phyloP scores from a whole-genome alignment of 208 protist species.

The Acanthamoeba castellanii region DNA sequence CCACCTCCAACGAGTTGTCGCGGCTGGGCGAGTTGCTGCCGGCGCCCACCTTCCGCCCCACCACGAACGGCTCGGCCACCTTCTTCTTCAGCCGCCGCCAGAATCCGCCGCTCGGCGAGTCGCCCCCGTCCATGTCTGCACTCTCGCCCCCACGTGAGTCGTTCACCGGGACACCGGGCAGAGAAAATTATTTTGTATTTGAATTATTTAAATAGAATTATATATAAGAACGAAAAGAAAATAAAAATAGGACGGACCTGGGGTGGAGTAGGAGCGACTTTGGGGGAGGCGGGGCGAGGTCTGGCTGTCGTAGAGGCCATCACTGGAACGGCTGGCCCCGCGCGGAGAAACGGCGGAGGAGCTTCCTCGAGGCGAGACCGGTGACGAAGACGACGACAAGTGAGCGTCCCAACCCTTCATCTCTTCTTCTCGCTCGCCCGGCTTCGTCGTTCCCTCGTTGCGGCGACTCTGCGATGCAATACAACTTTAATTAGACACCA shows the following conservation, averaged over 20 bases:
- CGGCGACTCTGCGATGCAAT: neutral
- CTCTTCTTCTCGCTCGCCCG: neutral
- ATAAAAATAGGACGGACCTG: neutral
- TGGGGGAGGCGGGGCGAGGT: neutral
- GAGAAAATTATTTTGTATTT: neutral
- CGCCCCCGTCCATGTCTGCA: neutral
- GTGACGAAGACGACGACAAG: neutral
- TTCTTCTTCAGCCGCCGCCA: conserved; percentile 17
- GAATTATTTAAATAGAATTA: neutral
- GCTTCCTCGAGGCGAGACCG: neutral
- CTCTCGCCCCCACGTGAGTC: neutral
- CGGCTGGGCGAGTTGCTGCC: conserved; percentile 55
- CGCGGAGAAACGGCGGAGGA: neutral
- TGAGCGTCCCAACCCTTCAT: neutral
- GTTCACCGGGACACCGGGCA: neutral
- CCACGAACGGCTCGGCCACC: conserved; percentile 32
- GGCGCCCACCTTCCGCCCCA: neutral
- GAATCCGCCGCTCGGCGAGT: neutral
- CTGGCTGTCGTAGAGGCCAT: conserved; percentile 3
- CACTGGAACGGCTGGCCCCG: neutral
- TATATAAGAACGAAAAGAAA: neutral
- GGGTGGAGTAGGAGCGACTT: neutral
- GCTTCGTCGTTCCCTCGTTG: neutral
- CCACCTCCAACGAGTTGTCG: neutral
- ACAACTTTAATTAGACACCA: neutral